phyloP scores from a whole-genome alignment of 139 green algal species.

The Chlorella sorokiniana region DNA sequence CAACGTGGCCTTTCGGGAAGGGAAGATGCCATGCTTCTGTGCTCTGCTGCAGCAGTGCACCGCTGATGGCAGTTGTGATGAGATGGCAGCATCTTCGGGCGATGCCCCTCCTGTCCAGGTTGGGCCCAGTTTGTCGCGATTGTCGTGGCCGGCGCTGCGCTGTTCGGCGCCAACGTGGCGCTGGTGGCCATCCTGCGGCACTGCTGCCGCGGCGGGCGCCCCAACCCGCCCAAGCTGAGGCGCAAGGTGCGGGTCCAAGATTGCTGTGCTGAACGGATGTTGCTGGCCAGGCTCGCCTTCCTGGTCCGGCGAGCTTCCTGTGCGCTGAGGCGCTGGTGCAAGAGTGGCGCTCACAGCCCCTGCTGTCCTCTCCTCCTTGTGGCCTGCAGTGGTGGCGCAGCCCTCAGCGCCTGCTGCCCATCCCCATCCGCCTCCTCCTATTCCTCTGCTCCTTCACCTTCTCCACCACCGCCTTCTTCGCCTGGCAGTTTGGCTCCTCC shows the following conservation, averaged over 20 bases:
- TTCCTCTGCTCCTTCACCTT: constrained; percentile 29
- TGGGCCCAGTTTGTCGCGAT: background rate
- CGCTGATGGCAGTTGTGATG: no score
- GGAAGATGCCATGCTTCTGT: background rate
- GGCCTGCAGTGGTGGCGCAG: constrained; percentile 16
- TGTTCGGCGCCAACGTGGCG: background rate
- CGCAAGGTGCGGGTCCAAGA: no score
- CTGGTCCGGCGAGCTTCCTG: background rate
- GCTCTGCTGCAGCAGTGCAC: background rate
- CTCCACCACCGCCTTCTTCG: background rate
- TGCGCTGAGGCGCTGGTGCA: background rate
- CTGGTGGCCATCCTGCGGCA: constrained; percentile 24
- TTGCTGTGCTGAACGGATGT: background rate
- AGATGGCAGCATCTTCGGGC: background rate
- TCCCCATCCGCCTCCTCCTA: constrained; percentile 20
- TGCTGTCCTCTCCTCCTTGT: background rate
- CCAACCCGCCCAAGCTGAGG: background rate
- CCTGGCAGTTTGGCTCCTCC: constrained; percentile 14
- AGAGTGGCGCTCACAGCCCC: background rate
- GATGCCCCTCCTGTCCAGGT: background rate
- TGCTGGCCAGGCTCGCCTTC: background rate
- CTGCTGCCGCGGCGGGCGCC: constrained; percentile 6
- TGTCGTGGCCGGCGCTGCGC: background rate
- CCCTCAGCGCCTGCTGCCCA: constrained; percentile 1
- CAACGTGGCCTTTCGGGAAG: background rate